Conservation (phyloP, 768 basidiomycete species). For the Pleurotus salmoneostramineus region DNA sequence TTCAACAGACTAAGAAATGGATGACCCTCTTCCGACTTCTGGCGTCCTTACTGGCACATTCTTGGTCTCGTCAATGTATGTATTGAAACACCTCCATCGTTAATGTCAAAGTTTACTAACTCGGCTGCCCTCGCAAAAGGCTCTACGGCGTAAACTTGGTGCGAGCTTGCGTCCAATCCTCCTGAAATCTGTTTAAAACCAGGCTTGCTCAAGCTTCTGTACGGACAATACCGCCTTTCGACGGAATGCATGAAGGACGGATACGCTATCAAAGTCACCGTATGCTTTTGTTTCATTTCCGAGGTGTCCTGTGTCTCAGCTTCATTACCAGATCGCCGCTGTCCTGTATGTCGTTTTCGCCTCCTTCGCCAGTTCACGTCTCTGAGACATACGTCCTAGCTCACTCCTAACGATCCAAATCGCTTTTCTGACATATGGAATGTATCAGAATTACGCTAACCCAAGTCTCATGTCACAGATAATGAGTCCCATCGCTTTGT, state of each 20-base stretch:
- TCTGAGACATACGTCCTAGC: neutral
- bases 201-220: no score
- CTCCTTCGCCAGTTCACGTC: neutral
- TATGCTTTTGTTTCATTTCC: neutral
- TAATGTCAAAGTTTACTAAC: neutral
- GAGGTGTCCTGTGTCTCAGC: neutral
- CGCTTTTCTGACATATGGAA: neutral
- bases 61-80: neutral
- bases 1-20: no score
- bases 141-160: neutral
- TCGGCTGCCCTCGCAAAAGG: neutral
- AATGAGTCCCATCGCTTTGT: neutral
- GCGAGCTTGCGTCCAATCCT: no score
- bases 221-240: no score
- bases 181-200: no score
- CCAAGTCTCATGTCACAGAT: neutral
- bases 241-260: no score
- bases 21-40: neutral
- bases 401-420: neutral
- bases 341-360: neutral
- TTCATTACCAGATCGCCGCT: neutral
- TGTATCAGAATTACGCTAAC: neutral
- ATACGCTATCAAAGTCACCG: no score
- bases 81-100: neutral
- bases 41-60: neutral